Evolutionary conservation across 2,329 filamentous ascomycete species (phyloP), one percentile per base, ranked within the genome.

Genomic region (Sclerotiophoma versabilis): DNA sequence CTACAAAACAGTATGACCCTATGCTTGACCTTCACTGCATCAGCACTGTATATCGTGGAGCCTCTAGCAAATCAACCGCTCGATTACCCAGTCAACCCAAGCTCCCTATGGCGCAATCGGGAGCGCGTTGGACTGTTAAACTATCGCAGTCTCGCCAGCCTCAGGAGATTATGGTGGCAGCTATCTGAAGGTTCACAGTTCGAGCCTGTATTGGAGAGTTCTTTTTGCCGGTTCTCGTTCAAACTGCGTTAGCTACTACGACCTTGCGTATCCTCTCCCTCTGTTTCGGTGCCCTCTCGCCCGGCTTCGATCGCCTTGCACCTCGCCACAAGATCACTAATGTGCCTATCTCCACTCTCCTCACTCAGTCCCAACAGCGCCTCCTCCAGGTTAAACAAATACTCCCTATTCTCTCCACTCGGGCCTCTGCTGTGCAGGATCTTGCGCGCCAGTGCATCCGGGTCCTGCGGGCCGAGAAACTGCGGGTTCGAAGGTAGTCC

Each of bases 401-500:
- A 99, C 70, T 98, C 93, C 54, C 83, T 87, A 75, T 98, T 98
- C 71, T 88, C 85, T 0, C 95, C 95, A 75, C 92, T 97, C 20
- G 93, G 91, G 0, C 95, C 95, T 33, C 80, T 76, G 66, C 91
- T 92, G 41, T 79, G 79, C 64, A 87, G 83, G 66, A 99, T 98
- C 75, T 93, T 91, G 75, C 86, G 83, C 20, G 93, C 93, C 44
- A 98, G 83, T 34, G 79, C 74, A 68, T 92, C 85, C 0, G 90
- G 89, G 48, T 95, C 88, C 71, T 96, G 92, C 0, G 88, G 87
- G 0, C 91, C 92, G 30, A 93, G 82, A 70, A 99, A 99, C 75
- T 98, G 95, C 49, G 91, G 89, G 70, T 99, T 99, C 38, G 89
- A 86, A 0, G 95, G 95, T 2, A 96, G 90, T 19, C 95, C 95